phyloP scores from a whole-genome alignment of 495 filamentous ascomycete species.

The Xylaria sp. region DNA sequence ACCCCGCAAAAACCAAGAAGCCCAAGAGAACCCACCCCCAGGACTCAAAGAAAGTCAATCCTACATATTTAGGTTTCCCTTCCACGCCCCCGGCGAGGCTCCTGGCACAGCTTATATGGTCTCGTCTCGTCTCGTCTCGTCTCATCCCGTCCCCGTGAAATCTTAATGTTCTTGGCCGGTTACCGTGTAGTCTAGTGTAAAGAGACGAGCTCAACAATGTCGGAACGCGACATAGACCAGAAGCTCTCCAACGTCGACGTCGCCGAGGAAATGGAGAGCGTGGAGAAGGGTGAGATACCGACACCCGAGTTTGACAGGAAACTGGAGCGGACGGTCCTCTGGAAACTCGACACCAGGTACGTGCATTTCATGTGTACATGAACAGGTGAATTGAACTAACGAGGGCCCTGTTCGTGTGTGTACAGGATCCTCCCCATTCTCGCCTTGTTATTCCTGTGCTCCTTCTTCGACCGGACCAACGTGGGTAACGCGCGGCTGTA shows the following conservation, averaged over 20 bases:
- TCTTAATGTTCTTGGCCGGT: neutral
- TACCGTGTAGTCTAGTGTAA: neutral
- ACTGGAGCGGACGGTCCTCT: slow-evolving; percentile 53
- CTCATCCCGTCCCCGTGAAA: neutral
- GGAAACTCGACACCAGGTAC: slow-evolving; percentile 63
- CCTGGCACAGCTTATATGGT: neutral
- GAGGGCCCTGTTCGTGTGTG: neutral
- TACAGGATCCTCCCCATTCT: slow-evolving; percentile 57
- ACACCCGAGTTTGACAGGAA: slow-evolving; percentile 32
- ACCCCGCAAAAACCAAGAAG: slow-evolving; percentile 14
- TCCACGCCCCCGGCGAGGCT: neutral
- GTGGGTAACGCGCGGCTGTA: slow-evolving; percentile 86
- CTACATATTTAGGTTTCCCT: neutral
- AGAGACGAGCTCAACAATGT: slow-evolving; percentile 3
- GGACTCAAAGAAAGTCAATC: neutral
- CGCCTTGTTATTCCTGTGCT: slow-evolving; percentile 56
- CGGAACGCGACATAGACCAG: slow-evolving; percentile 7
- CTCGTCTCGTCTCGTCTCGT: slow-evolving; percentile 1
- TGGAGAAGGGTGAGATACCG: slow-evolving; percentile 26
- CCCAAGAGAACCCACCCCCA: slow-evolving; percentile 28
- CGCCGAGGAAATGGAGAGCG: slow-evolving; percentile 29
- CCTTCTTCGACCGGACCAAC: slow-evolving; percentile 80
- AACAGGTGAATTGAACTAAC: neutral
- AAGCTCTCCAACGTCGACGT: neutral
- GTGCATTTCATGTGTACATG: neutral